Percentiles rank a stretch among this genome's conserved stretches.
These are phyloP conservation scores for Phytophthora boehmeriae DNA, from an alignment of 352 stramenopile species.

Conservation along the genomic window DNA sequence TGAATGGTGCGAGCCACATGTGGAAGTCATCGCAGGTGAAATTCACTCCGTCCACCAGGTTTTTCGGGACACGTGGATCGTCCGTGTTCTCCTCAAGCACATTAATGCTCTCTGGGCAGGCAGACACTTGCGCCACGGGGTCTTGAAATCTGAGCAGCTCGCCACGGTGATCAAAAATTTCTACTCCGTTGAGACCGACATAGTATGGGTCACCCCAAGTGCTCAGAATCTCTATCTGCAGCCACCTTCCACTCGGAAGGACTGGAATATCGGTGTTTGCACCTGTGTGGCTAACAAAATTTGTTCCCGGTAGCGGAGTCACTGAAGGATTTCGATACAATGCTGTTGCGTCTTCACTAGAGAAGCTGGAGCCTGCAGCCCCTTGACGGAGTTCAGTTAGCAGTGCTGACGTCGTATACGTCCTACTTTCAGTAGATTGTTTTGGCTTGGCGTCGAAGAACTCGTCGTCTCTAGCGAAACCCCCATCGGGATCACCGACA, in stretches of 20 bases:
- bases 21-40: conserved; percentile 92
- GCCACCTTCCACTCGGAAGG: conserved; percentile 58
- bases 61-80: conserved; percentile 72
- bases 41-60: conserved; percentile 87
- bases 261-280: conserved; percentile 49
- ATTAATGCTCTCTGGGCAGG: conserved; percentile 86
- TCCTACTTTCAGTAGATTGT: neutral
- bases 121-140: conserved; percentile 55
- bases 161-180: conserved; percentile 84
- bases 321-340: conserved; percentile 1
- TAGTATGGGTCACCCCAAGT: conserved; percentile 92
- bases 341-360: neutral
- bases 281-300: neutral
- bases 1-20: conserved; percentile 91
- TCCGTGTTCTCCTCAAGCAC: conserved; percentile 87
- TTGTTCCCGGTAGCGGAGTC: neutral
- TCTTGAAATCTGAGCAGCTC: conserved; percentile 56
- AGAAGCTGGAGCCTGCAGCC: neutral
- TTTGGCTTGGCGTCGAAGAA: conserved; percentile 9
- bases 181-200: conserved; percentile 89
- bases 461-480: neutral
- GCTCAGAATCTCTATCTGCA: conserved; percentile 81
- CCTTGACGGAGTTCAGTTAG: conserved; percentile 27
- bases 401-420: conserved; percentile 26
- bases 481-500: neutral